A percentile compares a stretch with the other conserved stretches of the same genome.
Conservation (phyloP, 805 yeast genomes). For the Candida ulmi region DNA sequence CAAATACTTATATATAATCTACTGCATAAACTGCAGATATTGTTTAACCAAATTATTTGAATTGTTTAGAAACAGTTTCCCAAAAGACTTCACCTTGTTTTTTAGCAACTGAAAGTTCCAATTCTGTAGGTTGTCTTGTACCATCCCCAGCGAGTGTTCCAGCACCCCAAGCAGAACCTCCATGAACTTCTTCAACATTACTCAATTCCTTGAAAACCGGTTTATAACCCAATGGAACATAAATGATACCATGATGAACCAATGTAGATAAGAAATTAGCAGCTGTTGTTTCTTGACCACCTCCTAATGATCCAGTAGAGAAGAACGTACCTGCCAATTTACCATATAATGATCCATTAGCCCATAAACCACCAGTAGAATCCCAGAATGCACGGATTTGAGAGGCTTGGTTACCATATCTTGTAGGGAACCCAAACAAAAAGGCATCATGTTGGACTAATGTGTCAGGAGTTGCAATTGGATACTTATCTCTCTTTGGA, state of each 20-base stretch:
- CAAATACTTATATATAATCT: too few species aligned
- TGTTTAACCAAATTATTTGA: too few species aligned
- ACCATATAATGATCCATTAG: slow-evolving; percentile 54
- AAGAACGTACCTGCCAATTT: slow-evolving; percentile 66
- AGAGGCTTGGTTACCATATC: slow-evolving; percentile 66
- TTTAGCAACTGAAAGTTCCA: slow-evolving; percentile 56
- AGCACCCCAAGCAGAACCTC: slow-evolving; percentile 81
- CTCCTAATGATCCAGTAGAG: slow-evolving; percentile 63
- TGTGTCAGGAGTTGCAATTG: slow-evolving; percentile 48
- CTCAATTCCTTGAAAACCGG: slow-evolving; percentile 45
- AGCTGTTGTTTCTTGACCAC: slow-evolving; percentile 67
- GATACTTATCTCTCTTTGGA: slow-evolving; percentile 46
- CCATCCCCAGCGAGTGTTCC: slow-evolving; percentile 73
- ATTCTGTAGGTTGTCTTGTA: slow-evolving; percentile 51
- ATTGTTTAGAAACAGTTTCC: slow-evolving; percentile 22
- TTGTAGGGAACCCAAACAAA: slow-evolving; percentile 70
- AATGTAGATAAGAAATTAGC: slow-evolving; percentile 48
- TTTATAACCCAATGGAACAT: slow-evolving; percentile 66
- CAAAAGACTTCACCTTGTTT: slow-evolving; percentile 63
- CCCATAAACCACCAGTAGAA: slow-evolving; percentile 68
- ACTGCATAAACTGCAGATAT: too few species aligned
- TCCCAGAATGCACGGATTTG: slow-evolving; percentile 72
- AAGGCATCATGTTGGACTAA: slow-evolving; percentile 61
- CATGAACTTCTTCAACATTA: slow-evolving; percentile 59
- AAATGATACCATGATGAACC: slow-evolving; percentile 69